phyloP scores from a whole-genome alignment of 306 rosid species.

The Rosa chinensis region DNA sequence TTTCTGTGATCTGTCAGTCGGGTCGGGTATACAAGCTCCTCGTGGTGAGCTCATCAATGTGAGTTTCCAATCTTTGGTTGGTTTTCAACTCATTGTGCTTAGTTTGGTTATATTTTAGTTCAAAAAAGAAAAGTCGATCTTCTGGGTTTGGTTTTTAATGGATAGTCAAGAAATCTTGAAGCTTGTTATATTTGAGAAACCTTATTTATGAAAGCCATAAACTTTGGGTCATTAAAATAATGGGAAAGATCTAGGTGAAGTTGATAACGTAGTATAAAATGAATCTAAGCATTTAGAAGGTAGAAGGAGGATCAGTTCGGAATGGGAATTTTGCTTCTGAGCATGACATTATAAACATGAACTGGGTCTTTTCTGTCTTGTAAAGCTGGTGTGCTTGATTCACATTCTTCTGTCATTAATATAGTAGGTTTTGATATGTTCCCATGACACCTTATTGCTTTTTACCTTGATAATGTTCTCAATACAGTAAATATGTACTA shows the following conservation, averaged over 20 bases:
- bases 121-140: not conserved
- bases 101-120: not conserved
- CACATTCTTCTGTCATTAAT: not conserved
- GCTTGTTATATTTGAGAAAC: not conserved
- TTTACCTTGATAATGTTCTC: not conserved
- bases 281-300: not conserved
- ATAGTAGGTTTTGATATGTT: not conserved
- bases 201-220: not conserved
- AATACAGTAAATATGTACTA: not conserved
- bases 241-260: not conserved
- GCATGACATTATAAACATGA: not conserved
- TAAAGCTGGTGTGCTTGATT: conserved; percentile 4
- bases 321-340: not conserved
- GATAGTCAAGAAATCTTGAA: not conserved
- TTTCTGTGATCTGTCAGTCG: conserved; percentile 65
- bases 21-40: conserved; percentile 72
- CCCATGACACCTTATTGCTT: not conserved
- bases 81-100: not conserved
- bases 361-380: not conserved
- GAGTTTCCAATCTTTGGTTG: conserved; percentile 19
- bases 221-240: not conserved
- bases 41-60: conserved; percentile 81
- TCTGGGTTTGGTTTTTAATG: not conserved
- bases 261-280: not conserved
- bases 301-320: not conserved